These are phyloP conservation scores for Orychophragmus violaceus DNA, from an alignment of 345 rosid species.

Conservation along the genomic window DNA sequence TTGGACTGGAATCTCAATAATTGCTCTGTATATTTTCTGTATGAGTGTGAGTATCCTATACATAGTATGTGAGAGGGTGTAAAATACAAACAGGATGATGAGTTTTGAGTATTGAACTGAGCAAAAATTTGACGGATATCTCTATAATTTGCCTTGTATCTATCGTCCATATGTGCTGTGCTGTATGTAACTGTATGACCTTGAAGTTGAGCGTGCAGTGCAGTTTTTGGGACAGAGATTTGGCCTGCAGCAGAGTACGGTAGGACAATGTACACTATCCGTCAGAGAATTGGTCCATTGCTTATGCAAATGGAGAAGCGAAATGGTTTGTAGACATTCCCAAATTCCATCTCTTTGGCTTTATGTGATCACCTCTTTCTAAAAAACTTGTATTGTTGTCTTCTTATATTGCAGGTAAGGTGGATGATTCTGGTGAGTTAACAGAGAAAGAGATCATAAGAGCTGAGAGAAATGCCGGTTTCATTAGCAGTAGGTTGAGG, in stretches of 20 bases:
- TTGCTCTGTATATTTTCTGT: background rate
- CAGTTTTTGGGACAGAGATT: conserved; percentile 93
- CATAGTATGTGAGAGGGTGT: background rate
- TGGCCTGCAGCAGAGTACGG: conserved; percentile 99
- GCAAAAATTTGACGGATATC: background rate
- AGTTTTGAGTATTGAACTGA: background rate
- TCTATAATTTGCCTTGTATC: background rate
- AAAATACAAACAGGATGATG: background rate
- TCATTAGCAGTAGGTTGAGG: conserved; percentile 66
- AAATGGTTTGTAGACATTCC: conserved; percentile 44
- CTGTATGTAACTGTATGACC: background rate
- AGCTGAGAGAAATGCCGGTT: conserved; percentile 91
- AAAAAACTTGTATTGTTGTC: background rate
- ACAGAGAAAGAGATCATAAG: conserved; percentile 88
- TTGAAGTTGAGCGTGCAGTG: conserved; percentile 58
- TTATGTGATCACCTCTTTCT: background rate
- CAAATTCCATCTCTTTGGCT: background rate
- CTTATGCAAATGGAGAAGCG: conserved; percentile 84
- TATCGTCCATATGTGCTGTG: background rate
- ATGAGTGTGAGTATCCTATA: background rate
- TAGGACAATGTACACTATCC: conserved; percentile 91
- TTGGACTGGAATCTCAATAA: background rate
- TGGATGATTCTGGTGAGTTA: conserved; percentile 57
- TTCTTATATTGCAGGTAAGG: conserved; percentile 44
- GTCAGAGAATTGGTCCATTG: conserved; percentile 84